phyloP scores from a whole-genome alignment of 176 grass and related monocot species.

The Avena insularis region DNA sequence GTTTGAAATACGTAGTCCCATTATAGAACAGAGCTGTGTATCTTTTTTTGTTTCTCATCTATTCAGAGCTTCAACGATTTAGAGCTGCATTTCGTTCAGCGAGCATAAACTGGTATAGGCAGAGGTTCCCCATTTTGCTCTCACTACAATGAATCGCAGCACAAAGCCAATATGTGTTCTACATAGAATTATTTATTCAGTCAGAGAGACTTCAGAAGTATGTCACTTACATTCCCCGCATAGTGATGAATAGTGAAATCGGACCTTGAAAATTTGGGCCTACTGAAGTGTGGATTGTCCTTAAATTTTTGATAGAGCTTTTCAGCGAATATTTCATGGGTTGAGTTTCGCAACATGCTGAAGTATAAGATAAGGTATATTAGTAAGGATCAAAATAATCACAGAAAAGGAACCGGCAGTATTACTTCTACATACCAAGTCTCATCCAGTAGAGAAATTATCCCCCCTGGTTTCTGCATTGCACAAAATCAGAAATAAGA shows the following conservation, averaged over 20 bases:
- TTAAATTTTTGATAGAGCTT: constrained; percentile 96
- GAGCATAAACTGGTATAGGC: neutral
- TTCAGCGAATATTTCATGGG: constrained; percentile 91
- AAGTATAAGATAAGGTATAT: constrained; percentile 46
- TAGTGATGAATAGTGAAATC: constrained; percentile 97
- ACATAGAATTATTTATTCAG: constrained; percentile 35
- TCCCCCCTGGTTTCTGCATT: constrained; percentile 95
- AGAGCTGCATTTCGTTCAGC: constrained; percentile 19
- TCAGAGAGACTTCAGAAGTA: constrained; percentile 30
- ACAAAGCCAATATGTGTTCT: constrained; percentile 16
- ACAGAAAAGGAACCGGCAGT: constrained; percentile 25
- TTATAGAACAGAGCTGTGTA: constrained; percentile 14
- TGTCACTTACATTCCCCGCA: constrained; percentile 88
- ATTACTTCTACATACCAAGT: constrained; percentile 73
- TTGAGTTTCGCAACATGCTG: constrained; percentile 98
- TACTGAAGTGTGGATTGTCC: constrained; percentile 76
- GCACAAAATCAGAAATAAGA: constrained; percentile 42
- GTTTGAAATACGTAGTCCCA: neutral
- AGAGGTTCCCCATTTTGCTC: constrained; percentile 7
- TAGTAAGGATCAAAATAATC: constrained; percentile 33
- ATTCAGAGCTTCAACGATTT: constrained; percentile 16
- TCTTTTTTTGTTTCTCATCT: constrained; percentile 17
- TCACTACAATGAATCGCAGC: constrained; percentile 28
- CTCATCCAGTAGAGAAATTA: constrained; percentile 95
- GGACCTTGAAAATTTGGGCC: constrained; percentile 90